Evolutionary conservation across 1,284 basidiomycete genomes (phyloP).

Genomic region (Fomitopsis schrenkii): DNA sequence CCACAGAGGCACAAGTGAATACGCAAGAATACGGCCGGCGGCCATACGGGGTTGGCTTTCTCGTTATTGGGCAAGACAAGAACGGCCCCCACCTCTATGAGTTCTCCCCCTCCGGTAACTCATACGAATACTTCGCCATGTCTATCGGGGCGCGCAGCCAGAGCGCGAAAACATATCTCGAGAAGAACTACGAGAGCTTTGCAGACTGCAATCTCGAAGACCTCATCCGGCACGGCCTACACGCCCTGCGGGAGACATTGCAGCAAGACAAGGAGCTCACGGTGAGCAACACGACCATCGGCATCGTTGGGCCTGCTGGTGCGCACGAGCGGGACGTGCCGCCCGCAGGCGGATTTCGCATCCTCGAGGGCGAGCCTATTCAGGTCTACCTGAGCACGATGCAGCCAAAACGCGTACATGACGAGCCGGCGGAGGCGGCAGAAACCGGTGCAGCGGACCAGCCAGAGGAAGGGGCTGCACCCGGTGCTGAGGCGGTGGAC

Average conservation of each 20-base stretch:
- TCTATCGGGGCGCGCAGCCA: conserved; percentile 97
- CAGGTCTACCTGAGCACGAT: conserved; percentile 70
- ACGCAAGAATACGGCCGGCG: conserved; percentile 98
- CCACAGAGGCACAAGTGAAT: conserved; percentile 93
- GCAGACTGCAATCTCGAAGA: conserved; percentile 78
- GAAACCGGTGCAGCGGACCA: conserved; percentile 24
- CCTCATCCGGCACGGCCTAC: conserved; percentile 87
- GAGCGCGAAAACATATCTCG: conserved; percentile 97
- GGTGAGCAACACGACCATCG: conserved; percentile 88
- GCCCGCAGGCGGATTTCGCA: conserved; percentile 63
- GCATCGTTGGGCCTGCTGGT: conserved; percentile 77
- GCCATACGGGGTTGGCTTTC: conserved; percentile 98
- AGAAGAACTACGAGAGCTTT: conserved; percentile 91
- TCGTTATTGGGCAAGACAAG: conserved; percentile 94
- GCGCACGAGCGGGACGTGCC: conserved; percentile 49
- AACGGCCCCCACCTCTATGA: conserved; percentile 97
- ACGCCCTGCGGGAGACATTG: conserved; percentile 90
- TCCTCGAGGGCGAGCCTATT: conserved; percentile 75
- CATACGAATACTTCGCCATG: conserved; percentile 98
- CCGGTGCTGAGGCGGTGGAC: conserved; percentile 38
- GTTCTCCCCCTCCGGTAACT: conserved; percentile 96
- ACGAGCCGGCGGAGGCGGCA: conserved; percentile 27
- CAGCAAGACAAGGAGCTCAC: conserved; percentile 97
- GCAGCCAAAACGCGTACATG: conserved; percentile 55
- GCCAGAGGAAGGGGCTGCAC: conserved; percentile 17